A percentile compares a stretch with the other conserved stretches of the same genome.
These are phyloP conservation scores for Echeveria elegans DNA, from an alignment of 164 flowering plant genomes.

Conservation along the genomic window DNA sequence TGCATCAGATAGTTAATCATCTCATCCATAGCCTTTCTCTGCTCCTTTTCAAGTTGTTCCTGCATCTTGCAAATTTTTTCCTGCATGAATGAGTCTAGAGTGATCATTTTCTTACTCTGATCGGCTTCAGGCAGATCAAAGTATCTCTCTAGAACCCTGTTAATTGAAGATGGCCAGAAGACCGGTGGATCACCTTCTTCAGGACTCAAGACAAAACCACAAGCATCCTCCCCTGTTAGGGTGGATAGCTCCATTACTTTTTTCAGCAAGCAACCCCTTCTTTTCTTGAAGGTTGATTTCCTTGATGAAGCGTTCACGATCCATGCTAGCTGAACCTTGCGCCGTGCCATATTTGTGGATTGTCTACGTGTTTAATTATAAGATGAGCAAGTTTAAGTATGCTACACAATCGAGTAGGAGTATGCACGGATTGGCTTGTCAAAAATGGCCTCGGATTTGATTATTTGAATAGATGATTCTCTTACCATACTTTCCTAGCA, in stretches of 20 bases:
- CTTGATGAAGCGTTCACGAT: conserved; percentile 31
- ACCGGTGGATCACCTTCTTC: conserved; percentile 20
- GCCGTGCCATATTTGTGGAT: conserved; percentile 24
- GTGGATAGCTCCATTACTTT: conserved; percentile 34
- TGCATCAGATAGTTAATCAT: conserved; percentile 20
- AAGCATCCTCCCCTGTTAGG: conserved; percentile 27
- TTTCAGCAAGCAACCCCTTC: conserved; percentile 39
- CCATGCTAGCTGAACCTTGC: conserved; percentile 32
- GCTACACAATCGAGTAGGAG: neutral
- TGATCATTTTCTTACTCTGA: conserved; percentile 33
- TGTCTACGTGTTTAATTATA: neutral
- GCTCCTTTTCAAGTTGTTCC: conserved; percentile 24
- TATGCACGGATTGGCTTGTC: neutral
- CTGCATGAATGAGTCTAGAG: conserved; percentile 26
- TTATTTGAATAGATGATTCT: neutral
- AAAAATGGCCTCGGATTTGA: neutral
- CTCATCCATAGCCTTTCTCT: conserved; percentile 21
- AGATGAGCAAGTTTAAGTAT: too few species aligned
- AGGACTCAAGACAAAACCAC: conserved; percentile 32
- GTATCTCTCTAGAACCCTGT: conserved; percentile 21
- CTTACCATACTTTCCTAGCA: neutral
- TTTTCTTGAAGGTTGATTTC: conserved; percentile 35
- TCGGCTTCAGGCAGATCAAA: conserved; percentile 27
- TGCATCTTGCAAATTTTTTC: conserved; percentile 21
- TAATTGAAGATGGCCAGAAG: conserved; percentile 29